phyloP scores from a whole-genome alignment of 768 basidiomycete species.

The Asterophora lycoperdoides region DNA sequence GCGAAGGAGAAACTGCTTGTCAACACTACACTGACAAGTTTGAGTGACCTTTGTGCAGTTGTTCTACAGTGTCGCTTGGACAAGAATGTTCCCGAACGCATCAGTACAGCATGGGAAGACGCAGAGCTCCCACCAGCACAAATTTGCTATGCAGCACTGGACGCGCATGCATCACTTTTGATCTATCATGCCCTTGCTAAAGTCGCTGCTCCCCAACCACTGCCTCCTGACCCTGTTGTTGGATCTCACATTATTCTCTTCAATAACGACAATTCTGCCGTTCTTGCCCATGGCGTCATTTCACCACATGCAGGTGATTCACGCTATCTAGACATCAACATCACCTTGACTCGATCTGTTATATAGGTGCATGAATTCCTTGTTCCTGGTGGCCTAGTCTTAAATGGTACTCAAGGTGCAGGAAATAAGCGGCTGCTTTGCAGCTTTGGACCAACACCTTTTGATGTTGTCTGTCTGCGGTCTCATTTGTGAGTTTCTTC shows the following conservation, averaged over 20 bases:
- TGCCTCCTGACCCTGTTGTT: not conserved
- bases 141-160: slow-evolving; percentile 19
- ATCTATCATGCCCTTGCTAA: slow-evolving; percentile 12
- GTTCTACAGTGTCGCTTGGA: slow-evolving; percentile 20
- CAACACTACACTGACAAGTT: slow-evolving; percentile 16
- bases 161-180: slow-evolving; percentile 15
- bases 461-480: not conserved
- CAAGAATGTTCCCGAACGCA: slow-evolving; percentile 17
- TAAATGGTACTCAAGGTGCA: no score
- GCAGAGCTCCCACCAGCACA: slow-evolving; percentile 12
- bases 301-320: not conserved
- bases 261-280: not conserved
- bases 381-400: not conserved
- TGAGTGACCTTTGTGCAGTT: slow-evolving; percentile 26
- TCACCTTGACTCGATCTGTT: not conserved
- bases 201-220: slow-evolving; percentile 1
- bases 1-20: slow-evolving; percentile 25
- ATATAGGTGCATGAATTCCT: not conserved
- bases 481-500: no score
- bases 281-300: not conserved
- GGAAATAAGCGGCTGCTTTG: not conserved
- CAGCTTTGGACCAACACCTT: not conserved
- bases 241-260: not conserved
- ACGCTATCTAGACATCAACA: not conserved
- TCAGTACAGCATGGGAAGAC: slow-evolving; percentile 20